phyloP scores from a whole-genome alignment of 306 rosid species.

The Rosa lucieae region DNA sequence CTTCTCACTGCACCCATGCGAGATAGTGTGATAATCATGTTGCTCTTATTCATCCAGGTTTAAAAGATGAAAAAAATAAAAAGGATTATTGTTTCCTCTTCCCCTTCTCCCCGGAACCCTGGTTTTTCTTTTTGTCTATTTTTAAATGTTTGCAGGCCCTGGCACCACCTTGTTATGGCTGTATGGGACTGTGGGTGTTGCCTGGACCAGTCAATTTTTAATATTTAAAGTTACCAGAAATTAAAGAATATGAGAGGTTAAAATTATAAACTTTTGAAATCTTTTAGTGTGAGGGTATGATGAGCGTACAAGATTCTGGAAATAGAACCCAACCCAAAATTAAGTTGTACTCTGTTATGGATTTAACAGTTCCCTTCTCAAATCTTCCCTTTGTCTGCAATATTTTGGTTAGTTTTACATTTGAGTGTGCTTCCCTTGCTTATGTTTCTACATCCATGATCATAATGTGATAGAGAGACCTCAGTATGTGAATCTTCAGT shows the following conservation, averaged over 20 bases:
- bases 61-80: not conserved
- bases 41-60: not conserved
- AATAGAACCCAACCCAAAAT: not conserved
- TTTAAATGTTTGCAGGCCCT: not conserved
- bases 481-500: not conserved
- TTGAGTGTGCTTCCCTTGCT: not conserved
- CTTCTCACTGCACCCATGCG: not conserved
- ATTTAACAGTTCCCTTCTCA: slow-evolving; percentile 1
- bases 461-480: not conserved
- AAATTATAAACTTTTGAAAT: not conserved
- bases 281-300: not conserved
- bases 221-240: not conserved
- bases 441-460: not conserved
- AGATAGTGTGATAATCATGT: not conserved
- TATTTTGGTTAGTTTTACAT: not conserved
- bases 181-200: not conserved
- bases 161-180: not conserved
- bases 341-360: not conserved
- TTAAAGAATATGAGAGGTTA: not conserved
- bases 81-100: not conserved
- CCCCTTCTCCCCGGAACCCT: not conserved
- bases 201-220: not conserved
- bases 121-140: not conserved
- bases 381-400: not conserved
- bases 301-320: not conserved